Evolutionary conservation across 2,329 filamentous ascomycete genomes (phyloP), one percentile per base, ranked within the genome.

Genomic region (Lachnellula hyalina): DNA sequence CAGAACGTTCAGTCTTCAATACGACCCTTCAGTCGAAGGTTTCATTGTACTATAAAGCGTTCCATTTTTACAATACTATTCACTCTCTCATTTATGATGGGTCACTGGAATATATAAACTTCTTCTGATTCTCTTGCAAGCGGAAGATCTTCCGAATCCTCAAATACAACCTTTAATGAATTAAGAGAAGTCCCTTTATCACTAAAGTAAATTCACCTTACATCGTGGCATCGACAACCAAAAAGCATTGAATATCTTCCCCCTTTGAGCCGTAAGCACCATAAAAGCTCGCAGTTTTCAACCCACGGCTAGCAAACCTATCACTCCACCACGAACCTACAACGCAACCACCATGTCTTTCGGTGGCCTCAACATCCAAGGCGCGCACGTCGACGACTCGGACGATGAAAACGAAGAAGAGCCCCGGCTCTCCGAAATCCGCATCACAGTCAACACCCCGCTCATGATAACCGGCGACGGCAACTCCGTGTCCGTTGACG

Each of bases 381-480:
- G 49, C 36, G 45, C 48, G 19, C 32, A 48, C 32, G 53, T 42
- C 12, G 55, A 61, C 15, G 58, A 56, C 52, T 60, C 59, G 8
- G 63, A 63, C 28, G 53, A 59, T 15, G 61, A 64, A 23, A 50
- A 59, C 1, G 61, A 59, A 11, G 49, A 51, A 14, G 49, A 51
- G 11, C 25, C 42, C 7, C 64, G 69, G 9, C 59, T 67, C 45
- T 72, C 73, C 1, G 68, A 76, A 47, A 73, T 81, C 55, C 71
- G 67, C 48, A 66, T 83, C 45, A 70, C 68, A 15, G 76, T 84
- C 68, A 75, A 76, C 61, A 74, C 76, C 15, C 72, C 75, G 0
- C 65, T 82, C 62, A 70, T 63, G 56, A 70, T 83, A 61, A 67
- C 68, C 38, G 75, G 74, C 57, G 72, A 72, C 66, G 71, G 75